Conservation (phyloP, 140 eudicot species). For the Ambrosia hybrid region DNA sequence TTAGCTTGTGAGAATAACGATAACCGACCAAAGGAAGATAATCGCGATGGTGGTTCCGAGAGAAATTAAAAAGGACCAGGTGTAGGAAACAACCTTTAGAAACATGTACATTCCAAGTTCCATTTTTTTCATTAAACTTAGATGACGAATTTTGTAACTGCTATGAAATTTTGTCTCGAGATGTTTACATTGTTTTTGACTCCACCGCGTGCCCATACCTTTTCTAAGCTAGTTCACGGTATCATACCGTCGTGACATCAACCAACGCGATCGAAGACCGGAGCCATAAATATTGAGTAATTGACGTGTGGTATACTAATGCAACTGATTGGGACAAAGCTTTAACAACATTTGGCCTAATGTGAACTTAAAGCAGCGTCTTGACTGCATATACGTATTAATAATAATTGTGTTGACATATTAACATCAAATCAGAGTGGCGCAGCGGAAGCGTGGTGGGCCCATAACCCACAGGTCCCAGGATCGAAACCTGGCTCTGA, state of each 20-base stretch:
- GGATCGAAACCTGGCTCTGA: slow-evolving; percentile 99
- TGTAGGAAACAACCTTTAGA: slow-evolving; percentile 38
- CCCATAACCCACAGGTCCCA: slow-evolving; percentile 99
- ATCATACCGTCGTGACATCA: neutral
- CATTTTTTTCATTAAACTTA: slow-evolving; percentile 34
- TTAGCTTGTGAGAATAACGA: slow-evolving; percentile 21
- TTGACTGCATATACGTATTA: too few species aligned
- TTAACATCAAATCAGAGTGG: slow-evolving; percentile 53
- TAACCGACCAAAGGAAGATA: slow-evolving; percentile 15
- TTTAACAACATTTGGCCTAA: too few species aligned
- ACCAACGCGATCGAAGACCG: too few species aligned
- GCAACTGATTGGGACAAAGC: too few species aligned
- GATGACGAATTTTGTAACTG: slow-evolving; percentile 33
- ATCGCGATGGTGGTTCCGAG: slow-evolving; percentile 21
- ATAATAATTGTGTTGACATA: too few species aligned
- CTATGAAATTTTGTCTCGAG: slow-evolving; percentile 30
- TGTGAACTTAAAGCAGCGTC: too few species aligned
- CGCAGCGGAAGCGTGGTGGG: slow-evolving; percentile 99
- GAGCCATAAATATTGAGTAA: too few species aligned
- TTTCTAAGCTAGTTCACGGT: neutral
- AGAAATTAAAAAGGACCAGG: slow-evolving; percentile 26
- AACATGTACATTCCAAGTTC: slow-evolving; percentile 32
- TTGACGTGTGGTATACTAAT: too few species aligned
- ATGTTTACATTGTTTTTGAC: slow-evolving; percentile 15
- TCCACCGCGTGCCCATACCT: neutral